Conservation (phyloP, 148 eudicot genomes). For the Gaultheria prostrata region DNA sequence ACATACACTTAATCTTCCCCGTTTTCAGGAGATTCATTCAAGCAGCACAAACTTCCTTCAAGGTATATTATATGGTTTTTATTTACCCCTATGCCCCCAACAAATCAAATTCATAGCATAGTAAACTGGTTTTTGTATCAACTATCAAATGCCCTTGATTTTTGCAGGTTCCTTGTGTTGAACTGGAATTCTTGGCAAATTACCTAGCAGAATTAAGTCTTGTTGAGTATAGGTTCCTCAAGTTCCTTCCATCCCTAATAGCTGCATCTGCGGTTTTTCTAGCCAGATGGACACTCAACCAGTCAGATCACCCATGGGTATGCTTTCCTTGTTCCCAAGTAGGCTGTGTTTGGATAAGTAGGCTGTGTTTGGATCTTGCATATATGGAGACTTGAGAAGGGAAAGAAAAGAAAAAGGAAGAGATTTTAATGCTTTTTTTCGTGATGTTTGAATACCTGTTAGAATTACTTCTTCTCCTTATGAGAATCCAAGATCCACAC, state of each 20-base stretch:
- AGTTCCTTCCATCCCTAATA: slow-evolving; percentile 68
- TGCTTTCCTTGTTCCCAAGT: slow-evolving; percentile 18
- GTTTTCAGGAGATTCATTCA: slow-evolving; percentile 65
- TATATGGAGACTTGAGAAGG: not conserved
- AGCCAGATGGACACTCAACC: slow-evolving; percentile 85
- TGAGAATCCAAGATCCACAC: not conserved
- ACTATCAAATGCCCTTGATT: not conserved
- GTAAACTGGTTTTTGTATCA: not conserved
- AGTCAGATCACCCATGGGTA: slow-evolving; percentile 81
- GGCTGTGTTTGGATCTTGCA: not conserved
- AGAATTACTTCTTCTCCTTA: not conserved
- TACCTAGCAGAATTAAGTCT: slow-evolving; percentile 87
- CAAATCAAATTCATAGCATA: not conserved
- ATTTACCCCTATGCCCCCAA: not conserved
- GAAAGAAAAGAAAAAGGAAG: not conserved
- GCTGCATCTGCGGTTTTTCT: slow-evolving; percentile 93
- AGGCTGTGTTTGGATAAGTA: not conserved
- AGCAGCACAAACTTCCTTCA: slow-evolving; percentile 60
- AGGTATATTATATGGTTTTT: slow-evolving; percentile 38
- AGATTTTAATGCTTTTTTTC: not conserved
- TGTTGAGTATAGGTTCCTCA: slow-evolving; percentile 67
- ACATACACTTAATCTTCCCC: slow-evolving; percentile 5
- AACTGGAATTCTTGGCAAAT: slow-evolving; percentile 79
- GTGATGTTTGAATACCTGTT: not conserved
- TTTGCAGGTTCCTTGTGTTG: slow-evolving; percentile 53